Evolutionary conservation across 352 stramenopile species (phyloP), one percentile per base, ranked within the genome.

Genomic region (Halophytophthora batemanensis): DNA sequence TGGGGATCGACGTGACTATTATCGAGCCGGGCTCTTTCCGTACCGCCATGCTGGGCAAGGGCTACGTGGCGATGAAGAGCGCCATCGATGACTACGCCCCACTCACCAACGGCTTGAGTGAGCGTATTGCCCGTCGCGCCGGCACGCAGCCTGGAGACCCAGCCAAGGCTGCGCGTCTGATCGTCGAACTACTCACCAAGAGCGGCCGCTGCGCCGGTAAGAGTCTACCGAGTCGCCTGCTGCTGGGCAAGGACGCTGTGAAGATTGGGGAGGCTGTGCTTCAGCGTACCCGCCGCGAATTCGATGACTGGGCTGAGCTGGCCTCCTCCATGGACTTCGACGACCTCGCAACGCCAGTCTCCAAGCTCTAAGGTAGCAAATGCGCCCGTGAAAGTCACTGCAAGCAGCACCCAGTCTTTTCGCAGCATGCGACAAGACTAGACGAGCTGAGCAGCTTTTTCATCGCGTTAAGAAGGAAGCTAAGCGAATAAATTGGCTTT

Each of bases 21-120:
- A 67, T 80, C 40, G 69, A 80, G 37, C 69, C 69, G 17, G 64
- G 69, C n/a, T 66, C 59, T 25, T 77, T 80, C 54, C 63, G 69
- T 21, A 80, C 69, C 2, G 51, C 50, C 7, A 69, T 76, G 38
- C 49, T 76, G 21, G 63, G 63, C 36, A 72, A 72, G 51, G 58
- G 59, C 2, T 67, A 61, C 29, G 60, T 22, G 8, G 37, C 56
- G 2, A 64, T 67, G 62, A 56, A 70, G 43, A 64, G 42, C 11
- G 61, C 59, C 15, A 73, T 73, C 36, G 47, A 56, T 2, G 64
- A 69, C 45, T 73, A 73, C 35, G 47, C 59, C 3, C 64, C 60
- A 5, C 58, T 67, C 33, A 70, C 56, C 25, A 6, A 67, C 19
- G 25, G 47, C 45, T 19, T 69, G 47, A 50, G 61, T 37, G 39